Percentiles rank a stretch among this genome's conserved stretches.
Evolutionary conservation across 2,329 filamentous ascomycete species (phyloP).

Genomic region (Colletotrichum trifolii): DNA sequence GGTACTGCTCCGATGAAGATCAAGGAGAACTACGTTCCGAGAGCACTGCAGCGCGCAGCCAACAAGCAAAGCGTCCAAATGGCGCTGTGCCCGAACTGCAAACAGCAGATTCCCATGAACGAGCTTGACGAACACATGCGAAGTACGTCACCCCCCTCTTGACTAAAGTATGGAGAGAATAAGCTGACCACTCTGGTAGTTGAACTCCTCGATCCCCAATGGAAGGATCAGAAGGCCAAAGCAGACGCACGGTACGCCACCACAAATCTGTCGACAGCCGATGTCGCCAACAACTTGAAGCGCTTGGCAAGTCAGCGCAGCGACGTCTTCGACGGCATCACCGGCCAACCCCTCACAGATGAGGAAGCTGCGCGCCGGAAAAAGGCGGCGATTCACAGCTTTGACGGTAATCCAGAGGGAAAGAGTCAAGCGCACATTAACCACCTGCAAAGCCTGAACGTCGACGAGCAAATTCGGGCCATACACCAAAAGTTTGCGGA

Average conservation of each 20-base stretch:
- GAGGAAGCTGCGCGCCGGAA: slow-evolving; percentile 83
- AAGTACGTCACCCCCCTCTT: slow-evolving; percentile 62
- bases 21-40: slow-evolving; percentile 90
- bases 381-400: slow-evolving; percentile 71
- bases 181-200: slow-evolving; percentile 64
- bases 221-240: slow-evolving; percentile 96
- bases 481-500: slow-evolving; percentile 66
- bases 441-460: slow-evolving; percentile 76
- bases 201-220: slow-evolving; percentile 90
- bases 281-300: slow-evolving; percentile 95
- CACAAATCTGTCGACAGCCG: slow-evolving; percentile 85
- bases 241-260: slow-evolving; percentile 85
- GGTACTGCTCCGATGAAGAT: slow-evolving; percentile 84
- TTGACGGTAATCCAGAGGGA: slow-evolving; percentile 66
- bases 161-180: slow-evolving; percentile 5
- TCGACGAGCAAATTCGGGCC: slow-evolving; percentile 84
- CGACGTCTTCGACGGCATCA: slow-evolving; percentile 84
- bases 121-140: slow-evolving; percentile 94
- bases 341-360: slow-evolving; percentile 74
- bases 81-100: slow-evolving; percentile 91
- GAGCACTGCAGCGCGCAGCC: slow-evolving; percentile 78
- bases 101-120: slow-evolving; percentile 85
- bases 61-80: slow-evolving; percentile 73
- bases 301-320: slow-evolving; percentile 89
- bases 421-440: slow-evolving; percentile 62